Conservation (phyloP, 2,329 filamentous ascomycete species). For the Venturia pyrina region DNA sequence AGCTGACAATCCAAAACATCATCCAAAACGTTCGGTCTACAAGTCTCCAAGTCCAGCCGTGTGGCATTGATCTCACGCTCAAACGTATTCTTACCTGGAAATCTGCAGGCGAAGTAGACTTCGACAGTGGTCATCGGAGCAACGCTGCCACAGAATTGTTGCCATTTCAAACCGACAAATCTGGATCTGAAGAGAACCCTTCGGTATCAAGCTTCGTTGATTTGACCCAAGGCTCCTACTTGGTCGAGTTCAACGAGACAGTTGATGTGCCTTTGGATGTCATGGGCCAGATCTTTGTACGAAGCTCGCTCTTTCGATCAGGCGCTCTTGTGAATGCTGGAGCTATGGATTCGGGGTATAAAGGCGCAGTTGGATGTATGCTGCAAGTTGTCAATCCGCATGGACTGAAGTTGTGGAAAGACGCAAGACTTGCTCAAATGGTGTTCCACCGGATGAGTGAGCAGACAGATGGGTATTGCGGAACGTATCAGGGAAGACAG, state of each 20-base stretch:
- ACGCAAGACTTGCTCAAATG: conserved; percentile 32
- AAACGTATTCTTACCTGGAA: conserved; percentile 17
- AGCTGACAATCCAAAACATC: neutral
- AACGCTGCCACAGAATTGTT: neutral
- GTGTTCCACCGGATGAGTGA: conserved; percentile 30
- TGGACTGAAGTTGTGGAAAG: conserved; percentile 24
- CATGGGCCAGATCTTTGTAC: conserved; percentile 30
- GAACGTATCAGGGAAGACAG: conserved; percentile 26
- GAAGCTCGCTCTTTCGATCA: conserved; percentile 32
- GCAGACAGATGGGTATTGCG: conserved; percentile 28
- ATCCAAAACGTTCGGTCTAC: neutral
- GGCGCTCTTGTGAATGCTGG: conserved; percentile 29
- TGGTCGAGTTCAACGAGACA: conserved; percentile 33
- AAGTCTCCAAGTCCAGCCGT: conserved; percentile 15
- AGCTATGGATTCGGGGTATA: conserved; percentile 34
- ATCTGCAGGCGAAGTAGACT: conserved; percentile 16
- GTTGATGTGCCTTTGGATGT: conserved; percentile 28
- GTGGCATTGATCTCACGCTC: conserved; percentile 20
- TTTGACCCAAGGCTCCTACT: conserved; percentile 23
- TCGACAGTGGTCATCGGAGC: conserved; percentile 15
- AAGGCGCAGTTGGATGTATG: conserved; percentile 31
- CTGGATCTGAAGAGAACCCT: neutral
- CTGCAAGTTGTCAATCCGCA: conserved; percentile 28
- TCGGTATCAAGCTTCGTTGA: neutral
- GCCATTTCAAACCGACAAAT: neutral